These are phyloP conservation scores for Nasturtium officinale DNA, from an alignment of 345 rosid species.

Conservation along the genomic window DNA sequence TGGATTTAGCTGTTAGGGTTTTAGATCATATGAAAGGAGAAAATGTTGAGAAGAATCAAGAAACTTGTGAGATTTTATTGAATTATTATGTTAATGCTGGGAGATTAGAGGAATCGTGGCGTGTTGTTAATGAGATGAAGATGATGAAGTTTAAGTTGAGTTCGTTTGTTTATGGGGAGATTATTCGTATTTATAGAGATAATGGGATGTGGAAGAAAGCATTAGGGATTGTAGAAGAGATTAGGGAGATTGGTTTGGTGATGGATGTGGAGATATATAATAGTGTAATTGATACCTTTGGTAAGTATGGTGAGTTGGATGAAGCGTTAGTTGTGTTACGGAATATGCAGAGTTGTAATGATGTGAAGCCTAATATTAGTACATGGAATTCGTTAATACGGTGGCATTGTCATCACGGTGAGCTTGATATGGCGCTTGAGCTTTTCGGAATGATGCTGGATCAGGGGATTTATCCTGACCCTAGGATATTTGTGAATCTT, in stretches of 20 bases:
- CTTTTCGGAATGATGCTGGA: slow-evolving; percentile 61
- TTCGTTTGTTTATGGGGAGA: slow-evolving; percentile 57
- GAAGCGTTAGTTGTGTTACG: slow-evolving; percentile 57
- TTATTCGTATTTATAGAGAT: slow-evolving; percentile 67
- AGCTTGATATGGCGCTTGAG: slow-evolving; percentile 50
- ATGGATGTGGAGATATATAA: slow-evolving; percentile 62
- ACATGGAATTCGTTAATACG: slow-evolving; percentile 67
- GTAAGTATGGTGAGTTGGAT: slow-evolving; percentile 60
- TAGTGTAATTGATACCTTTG: slow-evolving; percentile 62
- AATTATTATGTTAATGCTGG: slow-evolving; percentile 66
- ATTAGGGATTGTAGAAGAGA: slow-evolving; percentile 57
- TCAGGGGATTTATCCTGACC: slow-evolving; percentile 66
- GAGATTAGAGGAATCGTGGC: slow-evolving; percentile 65
- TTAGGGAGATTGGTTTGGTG: slow-evolving; percentile 50
- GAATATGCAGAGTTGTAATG: slow-evolving; percentile 50
- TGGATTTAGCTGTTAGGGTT: slow-evolving; percentile 50
- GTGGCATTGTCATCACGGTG: slow-evolving; percentile 69
- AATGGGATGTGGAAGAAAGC: slow-evolving; percentile 89
- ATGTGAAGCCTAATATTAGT: slow-evolving; percentile 54
- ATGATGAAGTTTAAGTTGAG: slow-evolving; percentile 43
- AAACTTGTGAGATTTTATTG: slow-evolving; percentile 54
- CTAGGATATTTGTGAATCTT: slow-evolving; percentile 56
- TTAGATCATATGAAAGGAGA: slow-evolving; percentile 45
- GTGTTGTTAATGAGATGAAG: slow-evolving; percentile 59
- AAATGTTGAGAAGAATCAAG: slow-evolving; percentile 47